Evolutionary conservation across 2,329 filamentous ascomycete genomes (phyloP).

Genomic region (Diaporthe sp.): DNA sequence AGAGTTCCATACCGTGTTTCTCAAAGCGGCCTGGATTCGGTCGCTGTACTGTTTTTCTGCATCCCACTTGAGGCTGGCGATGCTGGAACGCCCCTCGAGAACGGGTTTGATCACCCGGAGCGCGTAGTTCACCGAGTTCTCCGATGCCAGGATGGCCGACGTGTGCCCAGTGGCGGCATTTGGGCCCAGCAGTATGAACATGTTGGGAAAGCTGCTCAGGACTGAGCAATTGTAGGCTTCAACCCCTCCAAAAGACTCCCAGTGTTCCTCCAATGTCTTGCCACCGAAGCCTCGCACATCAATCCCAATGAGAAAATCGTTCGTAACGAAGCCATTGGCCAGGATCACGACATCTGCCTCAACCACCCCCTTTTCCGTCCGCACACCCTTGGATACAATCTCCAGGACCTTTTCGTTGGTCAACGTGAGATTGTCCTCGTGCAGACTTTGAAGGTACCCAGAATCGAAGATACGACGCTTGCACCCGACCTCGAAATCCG

Average conservation of each 20-base stretch:
- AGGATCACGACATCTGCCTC: constrained; percentile 70
- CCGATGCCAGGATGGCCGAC: constrained; percentile 56
- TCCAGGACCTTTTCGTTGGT: constrained; percentile 60
- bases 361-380: constrained; percentile 50
- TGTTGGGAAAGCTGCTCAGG: constrained; percentile 72
- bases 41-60: constrained; percentile 48
- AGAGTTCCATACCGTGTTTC: constrained; percentile 47
- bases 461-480: constrained; percentile 72
- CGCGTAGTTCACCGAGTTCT: constrained; percentile 70
- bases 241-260: constrained; percentile 63
- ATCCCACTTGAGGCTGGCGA: constrained; percentile 45
- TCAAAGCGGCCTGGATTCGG: constrained; percentile 45
- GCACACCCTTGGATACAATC: constrained; percentile 54
- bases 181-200: constrained; percentile 71
- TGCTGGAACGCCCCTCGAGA: constrained; percentile 46
- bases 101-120: constrained; percentile 66
- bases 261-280: constrained; percentile 62
- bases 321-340: constrained; percentile 70
- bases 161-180: constrained; percentile 73
- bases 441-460: constrained; percentile 63
- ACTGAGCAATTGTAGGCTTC: constrained; percentile 70
- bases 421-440: constrained; percentile 56
- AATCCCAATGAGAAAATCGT: constrained; percentile 63
- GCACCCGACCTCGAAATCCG: constrained; percentile 71
- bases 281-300: constrained; percentile 62